Evolutionary conservation across 75 land plant species (phyloP), one percentile per base, ranked within the genome.

Genomic region (Cryptomeria japonica): DNA sequence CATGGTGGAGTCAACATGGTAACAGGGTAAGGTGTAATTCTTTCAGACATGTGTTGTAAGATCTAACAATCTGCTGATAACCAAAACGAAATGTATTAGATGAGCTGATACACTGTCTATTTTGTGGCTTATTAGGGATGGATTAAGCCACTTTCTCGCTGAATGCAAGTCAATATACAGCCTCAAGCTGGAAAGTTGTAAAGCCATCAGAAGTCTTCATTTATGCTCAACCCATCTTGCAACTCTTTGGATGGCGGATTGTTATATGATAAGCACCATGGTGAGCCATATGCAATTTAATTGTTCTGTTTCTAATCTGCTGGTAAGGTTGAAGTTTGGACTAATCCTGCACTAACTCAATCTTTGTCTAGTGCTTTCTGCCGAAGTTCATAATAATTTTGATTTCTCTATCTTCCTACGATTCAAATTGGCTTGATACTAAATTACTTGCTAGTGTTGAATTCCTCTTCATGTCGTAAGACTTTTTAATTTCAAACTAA

Each of bases 161-260:
- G 94, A 94, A 70, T 92, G 90, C 53, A 77, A 88, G 13, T 87
- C 90, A 80, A 91, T 95, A 18, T 88, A 89, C 49, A 89, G 68
- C 72, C 90, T 95, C 77, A 93, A 93, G 87, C 87, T 95, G 86
- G 96, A 94, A 90, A 93, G 94, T 14, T 95, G 96, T 89, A 87
- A 85, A 86, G 92, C 90, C 68, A 87, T 95, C 73, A 93, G 95
- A 18, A 80, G 72, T 53, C 86, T 95, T 77, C 70, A 87, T 12
- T 39, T 94, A 7, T 87, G 85, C 85, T 95, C 96, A 36, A 85
- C 92, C 39, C 93, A 93, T 87, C 91, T 95, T 1, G 89, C 89
- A 72, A 94, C 93, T 16, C 91, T 95, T 25, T 95, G 95, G 95
- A 91, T 95, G 73, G 94, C 96, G 76, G 94, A 91, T 89, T 93